Conservation (phyloP, 495 filamentous ascomycete genomes). For the Aspergillus conjunctus region DNA sequence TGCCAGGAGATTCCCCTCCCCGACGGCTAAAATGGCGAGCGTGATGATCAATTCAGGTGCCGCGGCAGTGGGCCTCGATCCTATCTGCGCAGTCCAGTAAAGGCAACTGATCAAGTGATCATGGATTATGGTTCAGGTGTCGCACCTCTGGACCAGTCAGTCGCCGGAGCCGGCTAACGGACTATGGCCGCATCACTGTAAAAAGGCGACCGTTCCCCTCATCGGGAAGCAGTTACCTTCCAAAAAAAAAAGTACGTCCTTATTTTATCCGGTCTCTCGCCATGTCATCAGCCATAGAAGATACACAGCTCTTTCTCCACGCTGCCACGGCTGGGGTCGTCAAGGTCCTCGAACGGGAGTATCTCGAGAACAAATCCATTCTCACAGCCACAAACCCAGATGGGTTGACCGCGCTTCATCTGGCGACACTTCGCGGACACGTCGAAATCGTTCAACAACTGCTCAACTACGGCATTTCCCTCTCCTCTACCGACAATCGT, state of each 20-base stretch:
- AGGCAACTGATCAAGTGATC: constrained; percentile 12
- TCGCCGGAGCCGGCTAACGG: background rate
- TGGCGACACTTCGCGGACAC: constrained; percentile 9
- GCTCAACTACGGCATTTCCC: constrained; percentile 2
- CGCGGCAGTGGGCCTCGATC: too few relatives aligned
- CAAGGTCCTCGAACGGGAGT: constrained; percentile 2
- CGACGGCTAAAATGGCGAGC: too few relatives aligned
- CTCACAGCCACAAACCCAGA: constrained; percentile 11
- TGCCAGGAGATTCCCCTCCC: background rate
- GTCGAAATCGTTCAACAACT: background rate
- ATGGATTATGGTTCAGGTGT: background rate
- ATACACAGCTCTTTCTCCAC: constrained; percentile 8
- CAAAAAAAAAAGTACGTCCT: background rate
- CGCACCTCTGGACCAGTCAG: too few relatives aligned
- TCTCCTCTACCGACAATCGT: background rate
- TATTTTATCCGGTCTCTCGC: background rate
- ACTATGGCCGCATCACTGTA: background rate
- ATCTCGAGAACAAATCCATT: background rate
- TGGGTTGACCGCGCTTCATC: constrained; percentile 16
- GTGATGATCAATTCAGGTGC: too few relatives aligned
- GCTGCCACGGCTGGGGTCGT: constrained; percentile 14
- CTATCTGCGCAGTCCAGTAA: too few relatives aligned
- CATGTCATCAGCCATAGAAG: background rate
- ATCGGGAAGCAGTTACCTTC: background rate
- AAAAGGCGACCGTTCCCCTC: background rate